Evolutionary conservation across 2,329 filamentous ascomycete species (phyloP).

Genomic region (Colletotrichum sp.): DNA sequence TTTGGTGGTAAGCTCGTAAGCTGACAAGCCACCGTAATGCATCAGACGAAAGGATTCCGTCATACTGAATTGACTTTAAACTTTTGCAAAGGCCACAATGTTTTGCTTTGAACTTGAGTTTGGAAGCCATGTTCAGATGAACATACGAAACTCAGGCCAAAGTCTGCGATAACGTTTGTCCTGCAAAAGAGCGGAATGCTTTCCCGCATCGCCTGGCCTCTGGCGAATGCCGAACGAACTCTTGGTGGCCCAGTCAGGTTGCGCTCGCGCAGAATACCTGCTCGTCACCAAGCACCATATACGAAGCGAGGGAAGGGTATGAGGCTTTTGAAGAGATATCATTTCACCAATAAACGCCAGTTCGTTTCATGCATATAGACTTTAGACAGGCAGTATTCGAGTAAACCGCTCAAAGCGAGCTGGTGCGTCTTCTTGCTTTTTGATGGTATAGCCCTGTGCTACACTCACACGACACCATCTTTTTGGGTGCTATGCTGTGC

Average conservation of each 20-base stretch:
- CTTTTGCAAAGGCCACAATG: neutral
- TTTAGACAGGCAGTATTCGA: neutral
- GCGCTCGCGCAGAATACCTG: neutral
- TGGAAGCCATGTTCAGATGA: neutral
- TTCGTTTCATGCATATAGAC: neutral
- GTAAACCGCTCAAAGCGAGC: conserved; percentile 1
- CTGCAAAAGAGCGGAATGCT: neutral
- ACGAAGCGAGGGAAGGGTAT: neutral
- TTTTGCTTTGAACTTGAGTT: neutral
- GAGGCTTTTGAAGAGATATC: neutral
- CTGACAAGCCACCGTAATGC: neutral
- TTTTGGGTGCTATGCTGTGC: neutral
- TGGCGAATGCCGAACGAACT: neutral
- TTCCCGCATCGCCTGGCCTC: neutral
- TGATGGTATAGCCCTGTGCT: conserved; percentile 1
- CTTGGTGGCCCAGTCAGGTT: neutral
- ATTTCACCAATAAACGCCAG: neutral
- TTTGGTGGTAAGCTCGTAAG: neutral
- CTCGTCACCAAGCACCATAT: neutral
- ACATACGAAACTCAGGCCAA: neutral
- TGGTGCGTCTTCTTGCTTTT: conserved; percentile 7
- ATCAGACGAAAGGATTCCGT: neutral
- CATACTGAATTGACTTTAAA: neutral
- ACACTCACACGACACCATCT: neutral
- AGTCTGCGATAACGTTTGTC: neutral